Evolutionary conservation across 768 basidiomycete genomes (phyloP).

Genomic region (Collybiopsis luxurians): DNA sequence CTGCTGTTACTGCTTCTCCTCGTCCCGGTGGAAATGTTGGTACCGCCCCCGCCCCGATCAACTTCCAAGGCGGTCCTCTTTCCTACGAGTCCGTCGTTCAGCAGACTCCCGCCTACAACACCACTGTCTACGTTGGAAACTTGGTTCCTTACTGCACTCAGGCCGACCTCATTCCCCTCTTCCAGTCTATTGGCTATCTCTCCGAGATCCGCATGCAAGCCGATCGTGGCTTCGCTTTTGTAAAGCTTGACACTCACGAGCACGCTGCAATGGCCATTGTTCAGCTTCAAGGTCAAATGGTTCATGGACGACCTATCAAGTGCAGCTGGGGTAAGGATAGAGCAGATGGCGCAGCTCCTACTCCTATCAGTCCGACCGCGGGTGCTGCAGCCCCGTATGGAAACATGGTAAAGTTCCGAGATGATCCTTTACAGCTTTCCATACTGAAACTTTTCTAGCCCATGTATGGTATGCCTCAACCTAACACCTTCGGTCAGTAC

Average conservation of each 20-base stretch:
- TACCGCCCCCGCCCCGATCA: slow-evolving; percentile 83
- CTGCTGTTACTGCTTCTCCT: slow-evolving; percentile 32
- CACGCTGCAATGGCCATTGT: slow-evolving; percentile 98
- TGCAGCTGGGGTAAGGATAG: slow-evolving; percentile 99
- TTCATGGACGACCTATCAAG: slow-evolving; percentile 96
- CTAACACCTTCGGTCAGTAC: slow-evolving; percentile 75
- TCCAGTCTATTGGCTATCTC: slow-evolving; percentile 98
- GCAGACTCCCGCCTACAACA: slow-evolving; percentile 92
- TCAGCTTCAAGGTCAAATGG: slow-evolving; percentile 94
- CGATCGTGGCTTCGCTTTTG: slow-evolving; percentile 97
- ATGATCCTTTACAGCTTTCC: slow-evolving; percentile 3
- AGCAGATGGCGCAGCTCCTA: slow-evolving; percentile 63
- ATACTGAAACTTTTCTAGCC: slow-evolving; percentile 42
- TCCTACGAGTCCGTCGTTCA: slow-evolving; percentile 91
- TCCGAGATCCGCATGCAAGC: slow-evolving; percentile 99
- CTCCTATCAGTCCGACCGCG: slow-evolving; percentile 60
- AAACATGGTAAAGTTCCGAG: slow-evolving; percentile 62
- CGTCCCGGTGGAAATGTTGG: slow-evolving; percentile 47
- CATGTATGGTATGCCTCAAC: slow-evolving; percentile 89
- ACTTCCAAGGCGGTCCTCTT: slow-evolving; percentile 85
- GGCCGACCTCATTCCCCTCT: slow-evolving; percentile 95
- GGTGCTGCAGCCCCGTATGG: slow-evolving; percentile 66
- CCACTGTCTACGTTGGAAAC: slow-evolving; percentile 98
- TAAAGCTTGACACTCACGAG: slow-evolving; percentile 98
- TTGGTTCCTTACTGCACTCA: slow-evolving; percentile 97